A percentile compares a stretch with the other conserved stretches of the same genome.
These are phyloP conservation scores for Paspalum vaginatum DNA, from an alignment of 176 grass and related monocot genomes.

Conservation along the genomic window DNA sequence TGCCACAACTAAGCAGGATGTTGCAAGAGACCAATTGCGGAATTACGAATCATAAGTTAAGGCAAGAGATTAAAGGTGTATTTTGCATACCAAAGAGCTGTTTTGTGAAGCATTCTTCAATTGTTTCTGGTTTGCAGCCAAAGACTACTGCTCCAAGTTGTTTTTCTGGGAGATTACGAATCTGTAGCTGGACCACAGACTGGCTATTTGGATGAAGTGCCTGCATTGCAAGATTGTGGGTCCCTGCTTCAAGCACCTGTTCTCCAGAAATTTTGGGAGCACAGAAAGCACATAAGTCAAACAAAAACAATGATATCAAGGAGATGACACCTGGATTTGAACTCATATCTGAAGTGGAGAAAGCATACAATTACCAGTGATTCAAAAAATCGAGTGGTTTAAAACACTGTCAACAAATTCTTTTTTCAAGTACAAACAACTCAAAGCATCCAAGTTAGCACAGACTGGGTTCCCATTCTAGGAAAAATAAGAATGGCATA, in stretches of 20 bases:
- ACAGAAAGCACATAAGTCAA: conserved; percentile 29
- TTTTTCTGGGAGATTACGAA: conserved; percentile 58
- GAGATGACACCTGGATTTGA: neutral
- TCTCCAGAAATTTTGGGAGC: conserved; percentile 18
- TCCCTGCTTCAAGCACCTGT: conserved; percentile 50
- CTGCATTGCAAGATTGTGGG: conserved; percentile 40
- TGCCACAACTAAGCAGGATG: neutral
- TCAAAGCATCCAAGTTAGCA: neutral
- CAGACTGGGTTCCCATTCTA: neutral
- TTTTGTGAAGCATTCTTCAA: conserved; percentile 84
- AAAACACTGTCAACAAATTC: neutral
- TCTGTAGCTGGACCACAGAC: neutral
- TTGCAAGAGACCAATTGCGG: neutral
- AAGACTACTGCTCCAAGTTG: conserved; percentile 83
- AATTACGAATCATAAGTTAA: conserved; percentile 23
- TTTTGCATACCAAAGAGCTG: conserved; percentile 78
- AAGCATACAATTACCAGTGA: neutral
- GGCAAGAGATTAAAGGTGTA: conserved; percentile 24
- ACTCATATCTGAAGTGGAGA: conserved; percentile 15
- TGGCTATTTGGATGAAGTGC: conserved; percentile 8
- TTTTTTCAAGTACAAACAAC: neutral
- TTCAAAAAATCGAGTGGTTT: neutral
- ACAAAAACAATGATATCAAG: conserved; percentile 18
- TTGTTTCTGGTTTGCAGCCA: conserved; percentile 84
- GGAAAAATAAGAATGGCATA: neutral